Base-by-base conservation (phyloP, 2,329 filamentous ascomycete genomes). In the Aspergillus pseudonomiae region DNA sequence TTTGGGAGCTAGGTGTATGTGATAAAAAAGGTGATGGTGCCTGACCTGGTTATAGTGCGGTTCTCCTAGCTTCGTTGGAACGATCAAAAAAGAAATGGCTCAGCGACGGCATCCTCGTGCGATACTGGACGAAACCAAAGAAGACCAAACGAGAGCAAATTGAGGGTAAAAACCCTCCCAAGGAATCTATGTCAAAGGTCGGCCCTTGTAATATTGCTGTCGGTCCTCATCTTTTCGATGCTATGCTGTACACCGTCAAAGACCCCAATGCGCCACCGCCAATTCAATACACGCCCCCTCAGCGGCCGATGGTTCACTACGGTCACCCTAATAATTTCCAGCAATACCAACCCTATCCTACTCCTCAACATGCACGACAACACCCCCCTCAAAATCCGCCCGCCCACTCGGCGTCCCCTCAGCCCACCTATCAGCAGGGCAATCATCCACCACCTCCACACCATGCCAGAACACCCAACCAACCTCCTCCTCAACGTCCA, bases 181-280 rank as follows among this genome's bases (percentile, higher is more conserved):
- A 83, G 73, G 78, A 86, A 43, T 82, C 82, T 6, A 85, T 86
- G 81, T 74, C 80, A 11, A 84, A 82, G 69, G 76, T 87, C 39
- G 87, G 88, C 54, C 80, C 82, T 63, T 87, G 85, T 68, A 83
- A 85, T 61, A 81, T 90, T 58, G 83, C 85, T 39, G 84, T 89
- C 56, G 88, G 89, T 65, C 88, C 88, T 57, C 86, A 89, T 74
- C 84, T 85, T 9, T 87, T 89, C 66, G 85, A 88, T 64, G 85
- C 84, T 21, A 81, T 83, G 68, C 77, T 87, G 28, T 87, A 84
- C 70, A 81, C 82, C 16, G 84, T 86, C 55, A 84, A 85, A 66
- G 83, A 85, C 58, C 78, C 79, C 50, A 77, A 77, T 61, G 71
- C 75, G 34, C 77, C 76, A 52, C 75, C 75, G 12, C 72, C 73